A percentile compares a stretch with the other conserved stretches of the same genome.
phyloP scores from a whole-genome alignment of 306 rosid genomes.

The Hylodesmum podocarpum region DNA sequence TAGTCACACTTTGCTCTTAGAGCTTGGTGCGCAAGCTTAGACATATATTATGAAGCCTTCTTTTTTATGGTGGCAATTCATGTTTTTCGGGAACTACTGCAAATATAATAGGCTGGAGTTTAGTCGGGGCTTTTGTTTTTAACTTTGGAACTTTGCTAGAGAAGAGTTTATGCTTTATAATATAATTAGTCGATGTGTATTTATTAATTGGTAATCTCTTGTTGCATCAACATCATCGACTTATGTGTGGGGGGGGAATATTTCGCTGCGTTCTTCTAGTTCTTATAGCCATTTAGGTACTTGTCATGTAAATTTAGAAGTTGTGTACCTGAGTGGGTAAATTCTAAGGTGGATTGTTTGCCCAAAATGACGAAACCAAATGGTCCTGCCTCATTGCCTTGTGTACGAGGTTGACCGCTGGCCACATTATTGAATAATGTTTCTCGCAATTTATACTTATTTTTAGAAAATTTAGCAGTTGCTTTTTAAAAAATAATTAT shows the following conservation, averaged over 20 bases:
- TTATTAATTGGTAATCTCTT: not conserved
- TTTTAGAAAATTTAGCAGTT: too few species aligned
- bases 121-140: not conserved
- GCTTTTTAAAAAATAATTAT: too few species aligned
- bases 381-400: not conserved
- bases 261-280: not conserved
- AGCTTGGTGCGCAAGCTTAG: slow-evolving; percentile 74
- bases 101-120: slow-evolving; percentile 19
- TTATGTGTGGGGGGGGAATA: slow-evolving; percentile 1
- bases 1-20: slow-evolving; percentile 81
- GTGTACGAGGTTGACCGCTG: not conserved
- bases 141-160: not conserved
- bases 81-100: slow-evolving; percentile 12
- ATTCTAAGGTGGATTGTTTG: not conserved
- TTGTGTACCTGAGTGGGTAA: not conserved
- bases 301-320: not conserved
- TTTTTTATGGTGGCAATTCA: slow-evolving; percentile 19
- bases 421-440: not conserved
- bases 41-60: not conserved
- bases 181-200: slow-evolving; percentile 3
- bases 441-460: not conserved
- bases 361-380: not conserved
- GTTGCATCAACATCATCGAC: not conserved
- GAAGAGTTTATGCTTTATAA: not conserved
- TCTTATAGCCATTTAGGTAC: not conserved